Evolutionary conservation across 2,329 filamentous ascomycete genomes (phyloP), one percentile per base, ranked within the genome.

Genomic region (Talaromyces sp.): DNA sequence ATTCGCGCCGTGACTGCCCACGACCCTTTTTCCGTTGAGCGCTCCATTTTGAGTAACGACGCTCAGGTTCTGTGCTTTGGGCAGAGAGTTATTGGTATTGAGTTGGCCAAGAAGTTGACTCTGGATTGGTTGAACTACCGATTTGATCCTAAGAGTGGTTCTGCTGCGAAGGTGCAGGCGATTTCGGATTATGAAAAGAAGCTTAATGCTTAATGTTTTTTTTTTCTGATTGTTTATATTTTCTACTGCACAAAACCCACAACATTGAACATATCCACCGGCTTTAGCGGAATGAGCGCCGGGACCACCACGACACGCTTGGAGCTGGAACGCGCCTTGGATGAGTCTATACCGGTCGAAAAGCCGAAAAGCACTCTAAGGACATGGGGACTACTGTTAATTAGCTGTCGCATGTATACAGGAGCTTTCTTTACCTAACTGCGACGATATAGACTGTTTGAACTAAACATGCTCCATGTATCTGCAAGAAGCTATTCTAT

Each of bases 1-100:
- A 87, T 96, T 67, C 83, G 92, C 27, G 92, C 92, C n/a, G 92
- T 96, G 19, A 96, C 92, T 5, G 92, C 92, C 1, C 92, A 96
- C 76, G 92, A 96, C 75, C 89, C 88, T 69, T 96, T 93, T 82
- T 89, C 85, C 64, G 91, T 96, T 6, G 92, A 96, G 83, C 82
- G 91, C 59, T 88, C 90, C 22, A 85, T 96, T 11, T 79, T 94
- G 72, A 92, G 89, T 80, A 96, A 96, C 77, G 89, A 96, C 75
- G 91, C 91, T 3, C 92, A 96, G 79, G 91, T 96, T 37, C 80
- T 96, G 67, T 96, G 92, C 75, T 89, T 96, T 83, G 92, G 92
- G 0, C 90, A 96, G 84, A 82, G 92, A 24, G 92, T 96, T 0
- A 85, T 96, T 52, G 92, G 92, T 0, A 76, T 95, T 57, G 92